phyloP scores from a whole-genome alignment of 345 rosid genomes.

The Salix purpurea region DNA sequence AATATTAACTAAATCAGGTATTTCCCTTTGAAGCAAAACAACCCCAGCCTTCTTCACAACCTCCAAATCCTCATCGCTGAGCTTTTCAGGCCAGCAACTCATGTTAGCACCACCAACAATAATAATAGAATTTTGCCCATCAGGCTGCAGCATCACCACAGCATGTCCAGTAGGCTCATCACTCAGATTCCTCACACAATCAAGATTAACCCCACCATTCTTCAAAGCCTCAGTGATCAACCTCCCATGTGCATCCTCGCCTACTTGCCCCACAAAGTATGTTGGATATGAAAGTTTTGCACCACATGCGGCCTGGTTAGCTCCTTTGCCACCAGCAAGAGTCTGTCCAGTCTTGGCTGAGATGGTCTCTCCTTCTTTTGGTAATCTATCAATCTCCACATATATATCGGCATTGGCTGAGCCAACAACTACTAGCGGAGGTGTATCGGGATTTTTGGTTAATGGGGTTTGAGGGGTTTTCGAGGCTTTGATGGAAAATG shows the following conservation, averaged over 20 bases:
- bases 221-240: slow-evolving; percentile 56
- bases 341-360: slow-evolving; percentile 73
- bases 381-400: slow-evolving; percentile 79
- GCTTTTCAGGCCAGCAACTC: slow-evolving; percentile 66
- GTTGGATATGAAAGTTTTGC: slow-evolving; percentile 70
- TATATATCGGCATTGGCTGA: slow-evolving; percentile 87
- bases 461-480: slow-evolving; percentile 1
- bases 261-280: slow-evolving; percentile 73
- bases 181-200: slow-evolving; percentile 39
- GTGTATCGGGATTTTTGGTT: slow-evolving; percentile 9
- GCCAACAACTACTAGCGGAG: slow-evolving; percentile 80
- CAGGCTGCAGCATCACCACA: slow-evolving; percentile 86
- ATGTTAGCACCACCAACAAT: slow-evolving; percentile 92
- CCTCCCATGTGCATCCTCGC: slow-evolving; percentile 79
- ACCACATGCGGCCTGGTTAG: slow-evolving; percentile 92
- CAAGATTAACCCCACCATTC: slow-evolving; percentile 58
- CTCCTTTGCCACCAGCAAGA: slow-evolving; percentile 91
- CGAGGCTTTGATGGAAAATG: slow-evolving; percentile 6
- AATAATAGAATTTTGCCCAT: slow-evolving; percentile 88
- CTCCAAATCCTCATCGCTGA: slow-evolving; percentile 53
- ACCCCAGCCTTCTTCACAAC: slow-evolving; percentile 76
- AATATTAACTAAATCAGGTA: slow-evolving; percentile 83
- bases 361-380: slow-evolving; percentile 73
- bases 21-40: slow-evolving; percentile 84
- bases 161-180: slow-evolving; percentile 89